Conservation (phyloP, 768 basidiomycete genomes). For the Tricholoma saponaceum region DNA sequence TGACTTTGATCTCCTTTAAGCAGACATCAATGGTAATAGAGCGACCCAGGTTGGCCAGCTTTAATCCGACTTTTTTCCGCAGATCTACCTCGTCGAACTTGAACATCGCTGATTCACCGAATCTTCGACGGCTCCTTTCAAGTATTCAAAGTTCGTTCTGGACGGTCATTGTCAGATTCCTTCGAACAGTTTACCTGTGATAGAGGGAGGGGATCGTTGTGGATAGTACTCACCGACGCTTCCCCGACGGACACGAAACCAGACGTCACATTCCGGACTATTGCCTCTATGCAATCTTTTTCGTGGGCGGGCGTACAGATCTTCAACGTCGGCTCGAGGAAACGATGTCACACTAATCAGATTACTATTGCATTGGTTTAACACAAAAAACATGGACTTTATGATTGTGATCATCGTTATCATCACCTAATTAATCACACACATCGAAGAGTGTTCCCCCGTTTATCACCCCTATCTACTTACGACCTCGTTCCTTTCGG, state of each 20-base stretch:
- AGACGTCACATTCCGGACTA: neutral
- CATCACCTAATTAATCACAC: no score
- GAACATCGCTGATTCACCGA: neutral
- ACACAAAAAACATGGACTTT: neutral
- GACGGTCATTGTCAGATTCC: neutral
- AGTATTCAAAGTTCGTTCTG: neutral
- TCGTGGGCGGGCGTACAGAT: neutral
- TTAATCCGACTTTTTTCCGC: neutral
- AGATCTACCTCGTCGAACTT: neutral
- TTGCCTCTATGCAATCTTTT: neutral
- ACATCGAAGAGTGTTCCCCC: constrained; percentile 6
- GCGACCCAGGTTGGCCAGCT: neutral
- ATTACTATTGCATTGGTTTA: neutral
- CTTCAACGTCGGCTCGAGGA: neutral
- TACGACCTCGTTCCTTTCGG: no score
- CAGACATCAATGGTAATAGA: neutral
- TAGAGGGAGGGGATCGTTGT: neutral
- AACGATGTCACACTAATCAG: neutral
- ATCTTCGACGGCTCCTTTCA: neutral
- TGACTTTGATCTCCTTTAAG: constrained; percentile 84
- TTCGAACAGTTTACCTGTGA: neutral
- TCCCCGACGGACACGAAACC: neutral
- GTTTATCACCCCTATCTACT: constrained; percentile 5
- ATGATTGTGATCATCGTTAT: neutral
- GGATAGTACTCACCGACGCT: neutral